Base-by-base conservation (phyloP, 1,284 basidiomycete genomes). In the Tilletia caries region DNA sequence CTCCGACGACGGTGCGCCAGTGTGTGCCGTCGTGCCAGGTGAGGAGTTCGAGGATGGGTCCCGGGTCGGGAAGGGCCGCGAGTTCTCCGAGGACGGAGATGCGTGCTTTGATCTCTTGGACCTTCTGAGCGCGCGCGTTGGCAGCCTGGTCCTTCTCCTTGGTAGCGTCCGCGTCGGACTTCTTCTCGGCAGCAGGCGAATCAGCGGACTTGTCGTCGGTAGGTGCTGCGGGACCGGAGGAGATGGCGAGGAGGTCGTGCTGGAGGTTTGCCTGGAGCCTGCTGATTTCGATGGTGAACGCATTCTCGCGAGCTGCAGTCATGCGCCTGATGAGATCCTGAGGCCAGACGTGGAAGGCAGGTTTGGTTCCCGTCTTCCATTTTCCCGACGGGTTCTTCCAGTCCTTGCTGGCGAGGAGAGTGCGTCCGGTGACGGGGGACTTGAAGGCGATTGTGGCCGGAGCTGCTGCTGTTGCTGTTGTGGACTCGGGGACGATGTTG, bases 271-370 rank as follows among this genome's bases (percentile, higher is more conserved):
- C 75, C 23, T 83, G 69, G 13, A 83, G 75, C n/a, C 73, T 71
- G 18, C 74, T 73, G 27, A 80, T 75, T 27, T 79, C 78, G 27
- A 83, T 77, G 44, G 80, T 75, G 71, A 81, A 83, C 18, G 79
- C 78, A 33, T 73, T 73, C 62, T 76, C 72, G 37, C 83, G 74
- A 70, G 83, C 80, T 25, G 70, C 73, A 34, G 76, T 76, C 23
- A 83, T 72, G 23, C 83, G 76, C 32, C 54, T 70, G 43, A 82
- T 77, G 25, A 84, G 79, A 70, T 80, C 80, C 20, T 69, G 70
- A 0, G 83, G 83, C 79, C 81, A 84, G 43, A 84, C 74, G 33
- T 83, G 82, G 70, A 82, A 84, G 3, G 83, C 83, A 20, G 70
- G 72, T 72, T 83, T 82, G 70, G 77, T 77, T 33, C 82, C 83